A percentile compares a stretch with the other conserved stretches of the same genome.
These are phyloP conservation scores for Moniliella sp. DNA, from an alignment of 1,284 basidiomycete genomes.

Conservation along the genomic window DNA sequence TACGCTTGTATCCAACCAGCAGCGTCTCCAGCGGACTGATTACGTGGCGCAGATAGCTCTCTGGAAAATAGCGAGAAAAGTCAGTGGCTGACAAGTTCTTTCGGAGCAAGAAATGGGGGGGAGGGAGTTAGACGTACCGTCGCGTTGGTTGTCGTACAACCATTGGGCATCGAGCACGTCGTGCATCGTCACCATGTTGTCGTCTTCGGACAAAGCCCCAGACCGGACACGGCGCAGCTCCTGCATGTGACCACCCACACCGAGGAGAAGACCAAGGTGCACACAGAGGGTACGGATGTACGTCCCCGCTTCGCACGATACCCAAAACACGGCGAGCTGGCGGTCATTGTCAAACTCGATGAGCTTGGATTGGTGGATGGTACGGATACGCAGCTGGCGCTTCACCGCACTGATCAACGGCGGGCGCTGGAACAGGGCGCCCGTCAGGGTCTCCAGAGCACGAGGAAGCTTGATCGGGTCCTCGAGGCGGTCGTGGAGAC, in stretches of 20 bases:
- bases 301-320: conserved; percentile 95
- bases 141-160: conserved; percentile 94
- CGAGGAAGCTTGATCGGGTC: conserved; percentile 68
- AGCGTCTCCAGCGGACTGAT: conserved; percentile 85
- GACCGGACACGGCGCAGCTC: conserved; percentile 81
- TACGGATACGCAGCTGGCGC: conserved; percentile 87
- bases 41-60: conserved; percentile 82
- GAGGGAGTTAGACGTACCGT: too few relatives aligned
- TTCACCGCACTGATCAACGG: conserved; percentile 98
- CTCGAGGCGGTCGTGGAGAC: conserved; percentile 62
- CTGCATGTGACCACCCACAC: conserved; percentile 98
- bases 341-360: conserved; percentile 95
- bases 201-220: conserved; percentile 87
- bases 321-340: conserved; percentile 92
- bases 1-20: conserved; percentile 85
- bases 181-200: conserved; percentile 98
- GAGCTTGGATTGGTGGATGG: conserved; percentile 86
- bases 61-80: too few relatives aligned
- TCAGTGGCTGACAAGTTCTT: too few relatives aligned
- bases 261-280: conserved; percentile 76
- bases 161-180: conserved; percentile 97
- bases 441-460: conserved; percentile 84
- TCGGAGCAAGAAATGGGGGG: too few relatives aligned
- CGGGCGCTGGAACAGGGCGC: conserved; percentile 93
- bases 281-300: conserved; percentile 97